A percentile compares a stretch with the other conserved stretches of the same genome.
Conservation (phyloP, 2,329 filamentous ascomycete genomes). For the Pseudogymnoascus sp. region DNA sequence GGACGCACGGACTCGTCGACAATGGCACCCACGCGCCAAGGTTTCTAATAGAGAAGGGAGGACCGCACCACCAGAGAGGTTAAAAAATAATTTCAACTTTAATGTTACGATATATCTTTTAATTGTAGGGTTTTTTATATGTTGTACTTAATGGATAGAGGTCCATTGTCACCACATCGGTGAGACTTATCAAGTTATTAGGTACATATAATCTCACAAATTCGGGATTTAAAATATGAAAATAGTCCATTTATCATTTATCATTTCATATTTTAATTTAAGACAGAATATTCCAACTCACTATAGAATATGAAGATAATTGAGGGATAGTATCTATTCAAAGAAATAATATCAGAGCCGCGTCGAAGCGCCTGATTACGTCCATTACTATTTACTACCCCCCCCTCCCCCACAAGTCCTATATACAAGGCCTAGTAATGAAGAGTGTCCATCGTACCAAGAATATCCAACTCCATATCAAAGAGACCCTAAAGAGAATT, state of each 20-base stretch:
- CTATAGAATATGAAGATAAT: too few relatives aligned
- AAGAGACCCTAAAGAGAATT: neutral
- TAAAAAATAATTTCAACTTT: neutral
- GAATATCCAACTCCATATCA: neutral
- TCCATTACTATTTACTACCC: neutral
- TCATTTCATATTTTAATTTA: neutral
- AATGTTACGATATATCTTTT: neutral
- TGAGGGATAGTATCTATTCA: too few relatives aligned
- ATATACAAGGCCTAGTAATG: too few relatives aligned
- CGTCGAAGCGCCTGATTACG: neutral
- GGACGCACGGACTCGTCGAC: constrained; percentile 2
- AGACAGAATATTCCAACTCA: neutral
- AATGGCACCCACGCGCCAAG: constrained; percentile 2
- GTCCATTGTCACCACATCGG: too few relatives aligned
- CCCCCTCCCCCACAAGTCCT: neutral
- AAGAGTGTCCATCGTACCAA: neutral
- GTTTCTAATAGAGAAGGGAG: neutral
- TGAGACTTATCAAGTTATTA: too few relatives aligned
- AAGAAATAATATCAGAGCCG: neutral
- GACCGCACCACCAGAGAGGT: neutral
- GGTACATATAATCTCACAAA: neutral
- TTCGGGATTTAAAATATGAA: neutral
- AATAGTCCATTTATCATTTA: neutral
- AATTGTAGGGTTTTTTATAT: neutral
- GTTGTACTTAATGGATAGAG: neutral